phyloP scores from a whole-genome alignment of 805 yeast species.

The Yamadazyma ubonensis region DNA sequence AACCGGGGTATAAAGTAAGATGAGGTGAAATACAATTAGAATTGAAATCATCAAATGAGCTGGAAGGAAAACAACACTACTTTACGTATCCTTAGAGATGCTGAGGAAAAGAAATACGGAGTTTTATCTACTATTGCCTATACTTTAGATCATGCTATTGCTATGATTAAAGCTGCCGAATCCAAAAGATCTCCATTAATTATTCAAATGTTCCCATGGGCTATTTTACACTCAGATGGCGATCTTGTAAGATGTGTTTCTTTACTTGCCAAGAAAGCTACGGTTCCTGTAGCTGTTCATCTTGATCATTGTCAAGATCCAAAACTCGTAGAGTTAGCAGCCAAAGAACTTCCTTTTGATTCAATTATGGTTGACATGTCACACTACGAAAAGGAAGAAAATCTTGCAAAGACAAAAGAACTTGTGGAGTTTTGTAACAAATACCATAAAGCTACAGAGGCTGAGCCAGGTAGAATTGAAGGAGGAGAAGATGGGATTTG shows the following conservation, averaged over 20 bases:
- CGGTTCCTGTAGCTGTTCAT: slow-evolving; percentile 36
- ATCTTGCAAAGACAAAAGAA: slow-evolving; percentile 25
- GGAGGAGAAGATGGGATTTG: slow-evolving; percentile 40
- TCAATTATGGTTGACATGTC: slow-evolving; percentile 42
- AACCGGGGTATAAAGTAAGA: background rate
- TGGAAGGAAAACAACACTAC: slow-evolving; percentile 19
- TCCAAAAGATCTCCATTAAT: slow-evolving; percentile 29
- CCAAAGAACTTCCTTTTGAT: slow-evolving; percentile 33
- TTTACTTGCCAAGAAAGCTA: slow-evolving; percentile 23
- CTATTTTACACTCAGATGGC: slow-evolving; percentile 30
- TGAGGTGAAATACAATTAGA: too few species aligned
- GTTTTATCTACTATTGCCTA: slow-evolving; percentile 35
- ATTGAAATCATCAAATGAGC: background rate
- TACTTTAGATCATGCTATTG: slow-evolving; percentile 33
- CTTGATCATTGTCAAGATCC: slow-evolving; percentile 35
- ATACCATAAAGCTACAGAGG: slow-evolving; percentile 33
- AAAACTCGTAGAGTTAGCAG: slow-evolving; percentile 28
- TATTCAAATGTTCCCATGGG: slow-evolving; percentile 37
- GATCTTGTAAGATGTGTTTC: slow-evolving; percentile 26
- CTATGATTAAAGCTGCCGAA: slow-evolving; percentile 36
- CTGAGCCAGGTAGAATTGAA: slow-evolving; percentile 39
- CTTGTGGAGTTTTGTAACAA: slow-evolving; percentile 27
- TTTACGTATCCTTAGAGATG: slow-evolving; percentile 25
- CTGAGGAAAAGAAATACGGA: slow-evolving; percentile 30
- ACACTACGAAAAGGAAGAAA: slow-evolving; percentile 33